A percentile compares a stretch with the other conserved stretches of the same genome.
Evolutionary conservation across 306 rosid species (phyloP).

Genomic region (Calophaca sinica): DNA sequence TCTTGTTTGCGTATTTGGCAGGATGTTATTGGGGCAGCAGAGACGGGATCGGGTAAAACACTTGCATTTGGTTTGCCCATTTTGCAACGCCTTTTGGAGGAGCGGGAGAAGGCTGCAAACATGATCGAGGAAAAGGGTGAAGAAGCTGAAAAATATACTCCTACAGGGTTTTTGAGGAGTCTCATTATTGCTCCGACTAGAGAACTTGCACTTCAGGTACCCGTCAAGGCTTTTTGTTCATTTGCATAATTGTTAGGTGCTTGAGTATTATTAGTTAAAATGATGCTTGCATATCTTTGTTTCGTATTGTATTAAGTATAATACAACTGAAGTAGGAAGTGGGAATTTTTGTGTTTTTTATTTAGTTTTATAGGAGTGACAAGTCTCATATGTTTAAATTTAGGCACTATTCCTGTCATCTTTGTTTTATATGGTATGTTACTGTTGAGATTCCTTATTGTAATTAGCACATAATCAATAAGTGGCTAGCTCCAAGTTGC

Average conservation of each 20-base stretch:
- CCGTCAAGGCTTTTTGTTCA: slow-evolving; percentile 30
- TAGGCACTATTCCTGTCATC: background rate
- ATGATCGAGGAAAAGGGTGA: slow-evolving; percentile 58
- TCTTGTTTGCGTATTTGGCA: slow-evolving; percentile 52
- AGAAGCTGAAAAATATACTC: slow-evolving; percentile 58
- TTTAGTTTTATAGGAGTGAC: slow-evolving; percentile 16
- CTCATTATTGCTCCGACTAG: slow-evolving; percentile 94
- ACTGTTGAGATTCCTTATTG: background rate
- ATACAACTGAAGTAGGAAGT: slow-evolving; percentile 25
- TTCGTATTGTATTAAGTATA: background rate
- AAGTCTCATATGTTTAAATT: slow-evolving; percentile 14
- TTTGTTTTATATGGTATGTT: background rate
- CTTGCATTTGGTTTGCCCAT: slow-evolving; percentile 98
- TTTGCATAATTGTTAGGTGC: slow-evolving; percentile 38
- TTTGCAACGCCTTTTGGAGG: slow-evolving; percentile 92
- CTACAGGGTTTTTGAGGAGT: slow-evolving; percentile 74
- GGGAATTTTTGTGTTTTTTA: background rate
- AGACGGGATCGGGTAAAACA: slow-evolving; percentile 98
- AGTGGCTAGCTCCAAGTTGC: background rate
- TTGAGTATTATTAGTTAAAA: slow-evolving; percentile 10
- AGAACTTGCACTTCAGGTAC: slow-evolving; percentile 96
- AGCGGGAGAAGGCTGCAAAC: slow-evolving; percentile 72
- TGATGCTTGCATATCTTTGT: background rate
- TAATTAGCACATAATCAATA: background rate
- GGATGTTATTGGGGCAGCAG: slow-evolving; percentile 98